Evolutionary conservation across 257 asterid species (phyloP), one percentile per base, ranked within the genome.

Genomic region (Nicotiana undulata): DNA sequence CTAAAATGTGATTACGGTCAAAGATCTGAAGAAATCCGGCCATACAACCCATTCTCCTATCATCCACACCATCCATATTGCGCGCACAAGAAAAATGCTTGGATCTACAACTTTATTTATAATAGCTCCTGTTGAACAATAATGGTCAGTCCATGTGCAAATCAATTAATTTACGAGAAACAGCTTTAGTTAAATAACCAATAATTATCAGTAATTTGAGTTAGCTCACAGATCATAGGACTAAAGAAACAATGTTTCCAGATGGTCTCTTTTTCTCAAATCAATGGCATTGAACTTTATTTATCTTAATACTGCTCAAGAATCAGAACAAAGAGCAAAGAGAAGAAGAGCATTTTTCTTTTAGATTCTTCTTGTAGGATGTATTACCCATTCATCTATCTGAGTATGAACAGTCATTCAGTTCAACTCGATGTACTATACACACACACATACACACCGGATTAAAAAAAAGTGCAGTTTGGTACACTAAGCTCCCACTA

Each of bases 1-100:
- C 77, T 24, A 91, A 40, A 74, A 90, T 84, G 85, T 91, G 97
- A 77, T 90, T 92, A 81, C 98, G 97, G 83, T 94, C 92, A 60
- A 94, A 94, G 60, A 93, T 84, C 40, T 94, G 97, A 31, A 91
- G 89, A 76, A 92, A 91, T 46, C 97, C 95, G 49, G 96, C 82
- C 94, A 93, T 93, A 87, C 98, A 93, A 18, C 98, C 97, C 95
- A 93, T 90, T 44, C 67, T 63, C 20, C 82, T 79, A 63, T 79
- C 82, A 63, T 79, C 82, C 75, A 46, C 24, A 79, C 61, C 76
- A 26, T 24, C 58, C 82, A 61, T 79, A 3, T 79, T 63, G 63
- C 52, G 0, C 3, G 0, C 70, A 79, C 74, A 15, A 79, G 79
- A 4, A 3, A 34, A 13, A 18, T 2, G 1, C 6, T 15, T 49